Conservation (phyloP, 73 alveolate genomes). For the Halteria grandinella region DNA sequence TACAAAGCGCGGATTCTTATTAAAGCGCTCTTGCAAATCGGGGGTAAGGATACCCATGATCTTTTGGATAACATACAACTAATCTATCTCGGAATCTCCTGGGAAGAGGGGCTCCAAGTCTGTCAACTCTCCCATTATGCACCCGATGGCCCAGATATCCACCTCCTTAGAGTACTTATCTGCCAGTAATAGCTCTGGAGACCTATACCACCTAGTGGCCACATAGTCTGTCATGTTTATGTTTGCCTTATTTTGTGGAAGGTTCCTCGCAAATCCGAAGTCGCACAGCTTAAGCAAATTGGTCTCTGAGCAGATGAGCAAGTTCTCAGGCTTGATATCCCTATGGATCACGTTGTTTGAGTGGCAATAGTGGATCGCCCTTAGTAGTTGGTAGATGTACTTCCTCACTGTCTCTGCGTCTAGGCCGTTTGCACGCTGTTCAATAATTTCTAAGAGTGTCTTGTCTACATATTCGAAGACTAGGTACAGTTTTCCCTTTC, state of each 20-base stretch:
- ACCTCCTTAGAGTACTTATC: constrained; percentile 84
- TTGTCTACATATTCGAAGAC: constrained; percentile 80
- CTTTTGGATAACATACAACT: constrained; percentile 87
- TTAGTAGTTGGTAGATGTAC: constrained; percentile 67
- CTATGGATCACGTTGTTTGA: constrained; percentile 71
- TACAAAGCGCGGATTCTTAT: constrained; percentile 88
- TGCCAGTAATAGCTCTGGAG: constrained; percentile 81
- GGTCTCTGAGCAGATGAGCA: constrained; percentile 64
- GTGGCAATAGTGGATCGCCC: constrained; percentile 74
- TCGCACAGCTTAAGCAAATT: constrained; percentile 60
- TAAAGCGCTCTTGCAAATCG: constrained; percentile 77
- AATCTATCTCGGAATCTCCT: constrained; percentile 94
- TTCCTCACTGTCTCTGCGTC: constrained; percentile 68
- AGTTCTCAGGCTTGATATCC: constrained; percentile 81
- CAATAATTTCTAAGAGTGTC: constrained; percentile 74
- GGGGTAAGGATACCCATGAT: constrained; percentile 86
- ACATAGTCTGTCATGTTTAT: constrained; percentile 79
- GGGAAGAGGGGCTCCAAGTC: constrained; percentile 97
- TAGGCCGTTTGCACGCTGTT: constrained; percentile 72
- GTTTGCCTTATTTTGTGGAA: neutral
- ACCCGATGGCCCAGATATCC: constrained; percentile 96
- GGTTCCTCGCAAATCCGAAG: constrained; percentile 62
- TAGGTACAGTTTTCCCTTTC: constrained; percentile 76
- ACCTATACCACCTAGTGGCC: constrained; percentile 85
- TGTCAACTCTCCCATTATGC: constrained; percentile 94